These are phyloP conservation scores for Bipolaris oryzae DNA, from an alignment of 2,329 filamentous ascomycete species.

Conservation along the genomic window DNA sequence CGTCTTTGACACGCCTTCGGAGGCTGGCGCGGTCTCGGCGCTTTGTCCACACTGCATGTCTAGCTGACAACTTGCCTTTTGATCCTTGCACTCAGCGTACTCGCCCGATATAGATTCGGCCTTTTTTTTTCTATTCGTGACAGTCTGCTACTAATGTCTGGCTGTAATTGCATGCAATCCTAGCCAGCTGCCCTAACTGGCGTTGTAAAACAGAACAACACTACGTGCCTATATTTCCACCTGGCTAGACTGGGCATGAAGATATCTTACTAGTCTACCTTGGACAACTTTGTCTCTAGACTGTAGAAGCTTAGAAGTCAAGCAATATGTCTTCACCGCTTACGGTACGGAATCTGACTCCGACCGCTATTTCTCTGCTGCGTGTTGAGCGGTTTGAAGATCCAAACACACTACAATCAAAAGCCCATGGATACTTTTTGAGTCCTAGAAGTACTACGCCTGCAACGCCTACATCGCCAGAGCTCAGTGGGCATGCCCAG, in stretches of 20 bases:
- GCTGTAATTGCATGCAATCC: not conserved
- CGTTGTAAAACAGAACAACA: not conserved
- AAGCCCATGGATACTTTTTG: constrained; percentile 42
- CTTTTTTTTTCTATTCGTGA: not conserved
- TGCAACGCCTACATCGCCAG: constrained; percentile 46
- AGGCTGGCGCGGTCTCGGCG: constrained; percentile 14
- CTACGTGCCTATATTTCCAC: not conserved
- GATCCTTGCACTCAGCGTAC: not conserved
- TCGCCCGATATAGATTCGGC: not conserved
- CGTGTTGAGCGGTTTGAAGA: constrained; percentile 74
- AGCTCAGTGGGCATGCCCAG: constrained; percentile 61
- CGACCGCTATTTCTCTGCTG: constrained; percentile 73
- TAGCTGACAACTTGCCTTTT: constrained; percentile 7
- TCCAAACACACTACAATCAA: constrained; percentile 51
- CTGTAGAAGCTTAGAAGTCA: not conserved
- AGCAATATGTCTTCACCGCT: constrained; percentile 54
- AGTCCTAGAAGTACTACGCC: constrained; percentile 30
- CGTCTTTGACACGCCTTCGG: constrained; percentile 11
- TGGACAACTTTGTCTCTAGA: not conserved
- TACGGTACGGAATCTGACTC: constrained; percentile 82
- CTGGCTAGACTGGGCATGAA: not conserved
- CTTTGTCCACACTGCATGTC: constrained; percentile 6
- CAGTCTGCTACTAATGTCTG: not conserved
- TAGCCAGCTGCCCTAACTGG: not conserved
- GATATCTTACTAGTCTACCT: not conserved